These are phyloP conservation scores for Trichophaea hybrida DNA, from an alignment of 2,329 filamentous ascomycete species.

Conservation along the genomic window DNA sequence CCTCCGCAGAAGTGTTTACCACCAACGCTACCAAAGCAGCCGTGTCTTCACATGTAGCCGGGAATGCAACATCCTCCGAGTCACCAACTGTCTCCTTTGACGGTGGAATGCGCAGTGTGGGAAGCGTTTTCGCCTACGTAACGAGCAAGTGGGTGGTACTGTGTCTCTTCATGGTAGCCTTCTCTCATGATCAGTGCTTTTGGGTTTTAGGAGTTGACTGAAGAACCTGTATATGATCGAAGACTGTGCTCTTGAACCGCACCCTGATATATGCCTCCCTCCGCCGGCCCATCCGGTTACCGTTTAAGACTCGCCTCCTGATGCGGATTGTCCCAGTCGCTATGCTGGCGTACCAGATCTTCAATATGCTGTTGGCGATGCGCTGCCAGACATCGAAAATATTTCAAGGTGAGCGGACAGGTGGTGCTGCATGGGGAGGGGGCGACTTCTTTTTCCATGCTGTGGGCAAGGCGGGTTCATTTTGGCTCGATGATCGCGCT, in stretches of 20 bases:
- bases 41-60: not conserved
- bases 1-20: not conserved
- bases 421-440: not conserved
- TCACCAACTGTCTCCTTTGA: not conserved
- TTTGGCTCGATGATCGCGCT: constrained; percentile 17
- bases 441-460: constrained; percentile 12
- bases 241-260: constrained; percentile 75
- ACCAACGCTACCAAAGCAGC: not conserved
- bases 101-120: constrained; percentile 44
- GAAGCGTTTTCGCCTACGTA: constrained; percentile 77
- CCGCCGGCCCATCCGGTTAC: constrained; percentile 60
- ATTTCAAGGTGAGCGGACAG: not conserved
- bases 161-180: constrained; percentile 59
- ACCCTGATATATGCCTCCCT: constrained; percentile 90
- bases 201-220: not conserved
- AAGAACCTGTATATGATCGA: not conserved
- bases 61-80: not conserved
- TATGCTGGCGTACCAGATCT: constrained; percentile 53
- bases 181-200: not conserved
- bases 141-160: constrained; percentile 85
- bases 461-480: constrained; percentile 15
- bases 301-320: constrained; percentile 55
- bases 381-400: constrained; percentile 60
- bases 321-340: constrained; percentile 58
- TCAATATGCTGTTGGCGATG: constrained; percentile 63